These are phyloP conservation scores for Protomyces arabidopsidicola DNA, from an alignment of 1,139 yeast genomes.

Conservation along the genomic window DNA sequence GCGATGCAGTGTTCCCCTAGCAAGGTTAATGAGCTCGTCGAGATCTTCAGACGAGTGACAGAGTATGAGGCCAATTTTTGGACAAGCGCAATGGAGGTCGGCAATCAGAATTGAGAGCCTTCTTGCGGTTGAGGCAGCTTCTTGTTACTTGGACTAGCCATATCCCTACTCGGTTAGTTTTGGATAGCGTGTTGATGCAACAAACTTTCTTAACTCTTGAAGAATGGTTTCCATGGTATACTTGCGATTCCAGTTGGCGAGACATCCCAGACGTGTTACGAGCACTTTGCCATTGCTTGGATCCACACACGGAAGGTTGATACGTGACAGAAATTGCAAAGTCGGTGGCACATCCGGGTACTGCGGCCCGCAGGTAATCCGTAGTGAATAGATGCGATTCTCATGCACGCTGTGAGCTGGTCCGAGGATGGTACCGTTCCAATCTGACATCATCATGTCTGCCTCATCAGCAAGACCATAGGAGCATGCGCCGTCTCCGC, in stretches of 20 bases:
- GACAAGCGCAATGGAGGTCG: constrained; percentile 10
- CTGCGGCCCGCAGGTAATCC: constrained; percentile 70
- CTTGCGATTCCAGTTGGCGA: constrained; percentile 78
- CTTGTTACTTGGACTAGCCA: constrained; percentile 80
- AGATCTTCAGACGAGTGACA: constrained; percentile 24
- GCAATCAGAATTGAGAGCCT: constrained; percentile 45
- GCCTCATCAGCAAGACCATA: constrained; percentile 85
- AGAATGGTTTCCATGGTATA: constrained; percentile 89
- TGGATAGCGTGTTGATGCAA: neutral
- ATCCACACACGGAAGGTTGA: constrained; percentile 88
- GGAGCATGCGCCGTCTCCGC: constrained; percentile 96
- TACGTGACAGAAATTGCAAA: constrained; percentile 71
- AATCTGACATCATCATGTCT: constrained; percentile 83
- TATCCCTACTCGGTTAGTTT: constrained; percentile 46
- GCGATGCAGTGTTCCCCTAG: constrained; percentile 4
- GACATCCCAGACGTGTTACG: constrained; percentile 58
- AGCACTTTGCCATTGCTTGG: constrained; percentile 49
- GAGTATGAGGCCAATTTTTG: constrained; percentile 25
- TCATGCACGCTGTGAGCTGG: constrained; percentile 87
- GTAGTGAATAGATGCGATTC: constrained; percentile 82
- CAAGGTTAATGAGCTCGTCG: constrained; percentile 12
- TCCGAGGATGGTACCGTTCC: constrained; percentile 96
- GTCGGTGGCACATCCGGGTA: constrained; percentile 89
- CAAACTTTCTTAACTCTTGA: constrained; percentile 68
- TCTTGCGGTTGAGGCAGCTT: constrained; percentile 88